Percentiles rank a stretch among this genome's conserved stretches.
These are phyloP conservation scores for Bauhinia variegata DNA, from an alignment of 306 rosid species.

Conservation along the genomic window DNA sequence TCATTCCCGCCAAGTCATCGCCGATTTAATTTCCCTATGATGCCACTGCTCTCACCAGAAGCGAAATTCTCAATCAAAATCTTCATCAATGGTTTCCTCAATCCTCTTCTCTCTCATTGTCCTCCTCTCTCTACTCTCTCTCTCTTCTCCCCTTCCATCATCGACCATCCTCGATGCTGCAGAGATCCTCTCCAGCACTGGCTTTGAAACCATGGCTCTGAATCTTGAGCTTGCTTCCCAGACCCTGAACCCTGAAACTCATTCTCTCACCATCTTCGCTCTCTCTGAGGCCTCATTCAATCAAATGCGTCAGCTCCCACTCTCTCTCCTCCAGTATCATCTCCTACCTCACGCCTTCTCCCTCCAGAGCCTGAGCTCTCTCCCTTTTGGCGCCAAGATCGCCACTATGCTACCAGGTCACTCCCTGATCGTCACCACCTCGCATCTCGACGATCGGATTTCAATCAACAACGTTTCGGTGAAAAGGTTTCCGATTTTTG, in stretches of 20 bases:
- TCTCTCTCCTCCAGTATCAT: conserved; percentile 60
- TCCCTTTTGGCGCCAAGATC: conserved; percentile 63
- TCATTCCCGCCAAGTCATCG: neutral
- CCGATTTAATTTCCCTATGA: neutral
- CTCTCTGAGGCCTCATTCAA: conserved; percentile 47
- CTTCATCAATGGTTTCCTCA: conserved; percentile 47
- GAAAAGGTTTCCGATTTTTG: conserved; percentile 41
- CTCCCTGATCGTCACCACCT: conserved; percentile 47
- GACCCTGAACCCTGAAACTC: conserved; percentile 28
- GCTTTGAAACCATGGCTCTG: conserved; percentile 61
- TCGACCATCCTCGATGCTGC: conserved; percentile 56
- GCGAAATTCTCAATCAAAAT: neutral
- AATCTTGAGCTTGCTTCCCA: conserved; percentile 56
- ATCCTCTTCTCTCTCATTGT: conserved; percentile 23
- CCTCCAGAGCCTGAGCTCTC: conserved; percentile 48
- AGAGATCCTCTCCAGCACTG: conserved; percentile 55
- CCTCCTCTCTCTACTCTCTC: conserved; percentile 31
- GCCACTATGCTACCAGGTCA: conserved; percentile 48
- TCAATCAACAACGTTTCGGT: conserved; percentile 63
- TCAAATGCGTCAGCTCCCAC: conserved; percentile 35
- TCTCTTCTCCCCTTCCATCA: conserved; percentile 36
- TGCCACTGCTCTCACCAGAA: neutral
- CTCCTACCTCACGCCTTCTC: conserved; percentile 58
- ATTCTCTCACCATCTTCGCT: conserved; percentile 57
- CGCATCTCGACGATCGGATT: neutral